Evolutionary conservation across 257 asterid genomes (phyloP), one percentile per base, ranked within the genome.

Genomic region (Forsythia viridissima): DNA sequence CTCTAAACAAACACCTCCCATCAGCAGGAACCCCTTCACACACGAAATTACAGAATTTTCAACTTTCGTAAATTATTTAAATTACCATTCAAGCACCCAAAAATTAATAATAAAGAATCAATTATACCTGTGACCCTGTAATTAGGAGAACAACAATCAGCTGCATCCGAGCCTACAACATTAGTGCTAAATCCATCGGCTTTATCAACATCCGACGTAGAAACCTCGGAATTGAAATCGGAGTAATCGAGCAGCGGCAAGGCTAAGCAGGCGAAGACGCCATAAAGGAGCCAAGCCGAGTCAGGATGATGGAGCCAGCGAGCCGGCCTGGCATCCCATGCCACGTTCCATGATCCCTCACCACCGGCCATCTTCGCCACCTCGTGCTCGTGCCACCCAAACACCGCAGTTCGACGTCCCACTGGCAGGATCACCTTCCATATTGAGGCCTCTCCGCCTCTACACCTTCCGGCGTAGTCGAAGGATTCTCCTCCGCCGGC

Each of bases 281-380:
- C 94, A 74, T 91, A 94, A n/a, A 94, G 85, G 38, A 92, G 77
- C 97, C 97, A 94, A 4, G 90, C 98, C 5, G 94, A 92, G 34
- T 93, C 91, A 5, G 90, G 87, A 76, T 90, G 89, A 77, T 91
- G 96, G 48, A 92, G 89, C 98, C 98, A 94, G 46, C 98, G 87
- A 75, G 98, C 98, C 38, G 97, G 97, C 79, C 98, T 72, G 6
- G 95, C 91, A 74, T 93, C 98, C 98, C 98, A 92, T 7, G 91
- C 92, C 34, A 85, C 97, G 70, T 94, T 94, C 98, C 98, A 93
- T 1, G 98, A 94, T 4, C 98, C 98, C 74, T 92, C 97, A 0
- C 96, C 94, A 42, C 79, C 81, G 71, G 63, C 30, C 63, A 9
- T 55, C 63, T 79, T 84, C 74, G 69, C 73, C 55, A 86, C 34